Base-by-base conservation (phyloP, 805 yeast species). In the Monosporozyma siamensis region DNA sequence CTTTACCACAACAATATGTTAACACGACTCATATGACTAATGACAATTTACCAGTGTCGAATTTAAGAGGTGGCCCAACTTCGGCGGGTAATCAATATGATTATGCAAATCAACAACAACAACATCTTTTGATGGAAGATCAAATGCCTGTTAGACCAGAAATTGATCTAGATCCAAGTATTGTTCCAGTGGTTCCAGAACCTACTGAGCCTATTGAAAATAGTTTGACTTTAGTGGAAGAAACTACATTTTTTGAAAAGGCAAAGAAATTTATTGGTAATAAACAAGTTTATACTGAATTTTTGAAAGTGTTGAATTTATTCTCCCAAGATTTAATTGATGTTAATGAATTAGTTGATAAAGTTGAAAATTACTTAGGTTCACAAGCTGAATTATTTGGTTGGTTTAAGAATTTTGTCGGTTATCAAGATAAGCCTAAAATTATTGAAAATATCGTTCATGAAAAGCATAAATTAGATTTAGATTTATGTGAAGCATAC, bases 341-440 rank as follows among this genome's bases (percentile, higher is more conserved):
- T 58, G 81, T 82, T 49, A 74, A 71, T 43, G 80, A 90, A 12
- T 71, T 92, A 45, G 86, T 90, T 27, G 88, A 80, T 56, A 75
- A 92, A 49, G 90, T 81, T 6, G 90, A 86, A 45, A 80, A 84
- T 3, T 92, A 87, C 56, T 70, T 92, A 55, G 97, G 97, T 22
- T 74, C 77, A 7, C 81, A 80, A 53, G 73, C 75, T 22, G 96
- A 88, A 48, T 69, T 92, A 46, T 74, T 85, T 55, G 79, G 77
- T 43, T 89, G 97, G 97, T 92, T 92, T 71, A 88, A 87, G 62
- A 70, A 74, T 50, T 90, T 89, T 67, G 94, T 92, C 45, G 95
- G 95, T 8, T 90, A 74, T 60, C 87, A 84, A 49, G 94, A 83
- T 35, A 77, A 75, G 48, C 95, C 97, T 6, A 74, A 80, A 50